These are phyloP conservation scores for Teratosphaeria nubilosa DNA, from an alignment of 2,329 filamentous ascomycete species.

Conservation along the genomic window DNA sequence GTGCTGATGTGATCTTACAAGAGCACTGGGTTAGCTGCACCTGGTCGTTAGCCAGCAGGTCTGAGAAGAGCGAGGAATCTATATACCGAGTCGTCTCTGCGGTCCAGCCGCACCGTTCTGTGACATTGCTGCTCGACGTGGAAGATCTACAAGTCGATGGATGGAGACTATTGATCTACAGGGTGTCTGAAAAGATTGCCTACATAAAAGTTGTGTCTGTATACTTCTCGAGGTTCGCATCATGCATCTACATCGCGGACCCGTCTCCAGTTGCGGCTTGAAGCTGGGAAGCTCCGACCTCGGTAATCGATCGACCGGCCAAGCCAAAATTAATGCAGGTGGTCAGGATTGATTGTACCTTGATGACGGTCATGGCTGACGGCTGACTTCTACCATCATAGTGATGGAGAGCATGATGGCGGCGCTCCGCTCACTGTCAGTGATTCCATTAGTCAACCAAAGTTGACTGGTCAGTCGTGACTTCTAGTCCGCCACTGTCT, in stretches of 20 bases:
- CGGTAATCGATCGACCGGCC: neutral
- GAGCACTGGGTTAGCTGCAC: neutral
- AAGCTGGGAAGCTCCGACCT: neutral
- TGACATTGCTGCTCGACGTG: neutral
- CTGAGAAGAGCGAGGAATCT: neutral
- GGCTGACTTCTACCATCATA: too few relatives aligned
- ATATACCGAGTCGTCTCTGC: constrained; percentile 13
- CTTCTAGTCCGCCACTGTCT: too few relatives aligned
- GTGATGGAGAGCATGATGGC: too few relatives aligned
- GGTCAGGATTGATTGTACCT: neutral
- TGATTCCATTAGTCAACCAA: too few relatives aligned
- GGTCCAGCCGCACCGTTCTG: constrained; percentile 9
- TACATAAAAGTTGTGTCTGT: neutral
- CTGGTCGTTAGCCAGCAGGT: constrained; percentile 4
- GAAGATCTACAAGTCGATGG: neutral
- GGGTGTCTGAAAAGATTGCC: neutral
- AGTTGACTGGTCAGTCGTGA: too few relatives aligned
- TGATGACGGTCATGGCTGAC: neutral
- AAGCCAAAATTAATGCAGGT: neutral
- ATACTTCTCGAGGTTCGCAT: neutral
- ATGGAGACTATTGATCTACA: neutral
- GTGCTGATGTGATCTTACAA: neutral
- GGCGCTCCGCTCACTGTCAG: too few relatives aligned
- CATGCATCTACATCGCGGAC: neutral
- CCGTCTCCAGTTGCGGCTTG: neutral